Percentiles rank a stretch among this genome's conserved stretches.
Conservation (phyloP, 2,329 filamentous ascomycete genomes). For the Microdochium paspali region DNA sequence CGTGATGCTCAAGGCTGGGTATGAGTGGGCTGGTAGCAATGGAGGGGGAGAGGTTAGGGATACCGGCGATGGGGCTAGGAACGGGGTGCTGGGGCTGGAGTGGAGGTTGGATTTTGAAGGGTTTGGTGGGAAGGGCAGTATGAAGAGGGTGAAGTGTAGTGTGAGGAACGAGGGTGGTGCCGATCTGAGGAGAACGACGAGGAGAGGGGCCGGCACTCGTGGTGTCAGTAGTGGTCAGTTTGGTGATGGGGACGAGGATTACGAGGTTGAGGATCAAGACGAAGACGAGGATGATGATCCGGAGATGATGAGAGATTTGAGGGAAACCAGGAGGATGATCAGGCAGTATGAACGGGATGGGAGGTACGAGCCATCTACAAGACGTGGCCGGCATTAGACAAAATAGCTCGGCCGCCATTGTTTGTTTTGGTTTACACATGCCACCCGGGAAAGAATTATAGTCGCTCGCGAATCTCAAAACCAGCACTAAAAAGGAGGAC, state of each 20-base stretch:
- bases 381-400: too few relatives aligned
- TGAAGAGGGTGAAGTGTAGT: constrained; percentile 25
- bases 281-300: constrained; percentile 1
- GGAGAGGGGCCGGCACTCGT: background rate
- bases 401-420: too few relatives aligned
- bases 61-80: constrained; percentile 16
- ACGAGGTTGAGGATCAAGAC: constrained; percentile 4
- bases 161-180: constrained; percentile 9
- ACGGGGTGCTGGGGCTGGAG: constrained; percentile 23
- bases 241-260: constrained; percentile 12
- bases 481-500: too few relatives aligned
- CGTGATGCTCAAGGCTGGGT: constrained; percentile 30
- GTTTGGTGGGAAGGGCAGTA: constrained; percentile 21
- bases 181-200: background rate
- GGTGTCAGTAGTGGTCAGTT: too few relatives aligned
- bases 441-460: too few relatives aligned
- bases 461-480: too few relatives aligned
- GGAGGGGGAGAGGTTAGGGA: too few relatives aligned
- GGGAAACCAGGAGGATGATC: constrained; percentile 4
- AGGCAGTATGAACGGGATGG: constrained; percentile 7
- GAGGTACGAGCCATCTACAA: constrained; percentile 2
- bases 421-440: too few relatives aligned
- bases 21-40: constrained; percentile 29
- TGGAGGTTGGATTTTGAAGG: constrained; percentile 31
- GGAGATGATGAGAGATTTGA: background rate